Percentiles rank a stretch among this genome's conserved stretches.
phyloP scores from a whole-genome alignment of 768 basidiomycete genomes.

The Tulasnella sp. region DNA sequence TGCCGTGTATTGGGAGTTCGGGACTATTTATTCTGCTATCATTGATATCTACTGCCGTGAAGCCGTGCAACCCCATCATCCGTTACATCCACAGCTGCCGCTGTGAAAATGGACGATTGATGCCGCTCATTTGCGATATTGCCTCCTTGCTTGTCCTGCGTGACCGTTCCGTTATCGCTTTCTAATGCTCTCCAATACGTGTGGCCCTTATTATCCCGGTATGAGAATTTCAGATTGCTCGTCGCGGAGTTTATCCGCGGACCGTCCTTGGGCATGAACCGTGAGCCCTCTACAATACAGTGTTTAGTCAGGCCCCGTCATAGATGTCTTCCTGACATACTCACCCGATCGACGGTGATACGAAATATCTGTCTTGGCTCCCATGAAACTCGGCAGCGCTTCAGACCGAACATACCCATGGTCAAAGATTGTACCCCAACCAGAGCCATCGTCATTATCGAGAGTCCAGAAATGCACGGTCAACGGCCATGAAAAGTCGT shows the following conservation, averaged over 20 bases:
- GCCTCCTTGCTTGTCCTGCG: conserved; percentile 46
- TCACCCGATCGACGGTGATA: conserved; percentile 44
- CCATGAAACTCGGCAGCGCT: conserved; percentile 45
- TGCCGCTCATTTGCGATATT: conserved; percentile 26
- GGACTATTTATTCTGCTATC: not conserved
- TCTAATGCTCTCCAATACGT: conserved; percentile 51
- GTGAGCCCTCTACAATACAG: conserved; percentile 33
- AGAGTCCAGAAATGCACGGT: conserved; percentile 30
- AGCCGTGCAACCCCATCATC: not conserved
- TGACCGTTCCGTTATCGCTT: conserved; percentile 50
- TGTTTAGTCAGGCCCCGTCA: not conserved
- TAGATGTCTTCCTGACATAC: not conserved
- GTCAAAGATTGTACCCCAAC: conserved; percentile 35
- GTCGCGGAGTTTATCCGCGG: conserved; percentile 53
- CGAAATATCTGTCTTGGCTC: conserved; percentile 45
- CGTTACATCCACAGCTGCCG: not conserved
- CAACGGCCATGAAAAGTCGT: conserved; percentile 45
- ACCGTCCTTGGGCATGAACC: conserved; percentile 36
- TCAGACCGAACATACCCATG: conserved; percentile 56
- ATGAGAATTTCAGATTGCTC: conserved; percentile 54
- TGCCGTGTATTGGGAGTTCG: not conserved
- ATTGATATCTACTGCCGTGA: not conserved
- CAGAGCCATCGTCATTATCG: conserved; percentile 26
- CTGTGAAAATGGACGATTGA: not conserved
- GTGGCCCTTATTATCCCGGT: conserved; percentile 46